These are phyloP conservation scores for Podospora pseudopauciseta DNA, from an alignment of 495 filamentous ascomycete species.

Conservation along the genomic window DNA sequence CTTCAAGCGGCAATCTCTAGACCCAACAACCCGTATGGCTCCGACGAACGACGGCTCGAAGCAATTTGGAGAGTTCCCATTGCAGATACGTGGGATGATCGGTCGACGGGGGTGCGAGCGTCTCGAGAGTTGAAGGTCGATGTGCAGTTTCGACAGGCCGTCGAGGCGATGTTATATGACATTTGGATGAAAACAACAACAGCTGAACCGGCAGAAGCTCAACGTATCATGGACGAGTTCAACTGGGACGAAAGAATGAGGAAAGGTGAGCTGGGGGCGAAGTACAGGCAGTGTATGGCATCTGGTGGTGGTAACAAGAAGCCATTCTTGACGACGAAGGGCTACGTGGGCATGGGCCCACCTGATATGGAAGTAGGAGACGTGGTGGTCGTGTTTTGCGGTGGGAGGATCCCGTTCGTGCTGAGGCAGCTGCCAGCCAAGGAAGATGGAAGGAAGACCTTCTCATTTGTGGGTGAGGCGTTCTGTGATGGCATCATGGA, in stretches of 20 bases:
- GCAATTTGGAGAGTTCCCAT: conserved; percentile 12
- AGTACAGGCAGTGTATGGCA: neutral
- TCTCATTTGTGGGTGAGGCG: conserved; percentile 16
- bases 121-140: no score
- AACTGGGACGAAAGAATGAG: neutral
- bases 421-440: conserved; percentile 9
- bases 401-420: conserved; percentile 17
- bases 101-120: no score
- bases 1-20: no score
- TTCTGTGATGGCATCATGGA: conserved; percentile 25
- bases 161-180: no score
- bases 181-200: no score
- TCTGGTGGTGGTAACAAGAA: conserved; percentile 10
- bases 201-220: no score
- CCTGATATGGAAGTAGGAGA: conserved; percentile 7
- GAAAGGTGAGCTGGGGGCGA: neutral
- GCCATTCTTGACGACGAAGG: conserved; percentile 17
- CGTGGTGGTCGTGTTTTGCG: conserved; percentile 16
- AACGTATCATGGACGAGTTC: neutral
- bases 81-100: conserved; percentile 3
- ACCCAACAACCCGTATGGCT: no score
- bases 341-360: conserved; percentile 21
- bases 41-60: neutral
- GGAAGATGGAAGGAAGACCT: neutral
- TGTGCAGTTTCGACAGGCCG: no score